These are phyloP conservation scores for Grammothele lineata DNA, from an alignment of 768 basidiomycete genomes.

Conservation along the genomic window DNA sequence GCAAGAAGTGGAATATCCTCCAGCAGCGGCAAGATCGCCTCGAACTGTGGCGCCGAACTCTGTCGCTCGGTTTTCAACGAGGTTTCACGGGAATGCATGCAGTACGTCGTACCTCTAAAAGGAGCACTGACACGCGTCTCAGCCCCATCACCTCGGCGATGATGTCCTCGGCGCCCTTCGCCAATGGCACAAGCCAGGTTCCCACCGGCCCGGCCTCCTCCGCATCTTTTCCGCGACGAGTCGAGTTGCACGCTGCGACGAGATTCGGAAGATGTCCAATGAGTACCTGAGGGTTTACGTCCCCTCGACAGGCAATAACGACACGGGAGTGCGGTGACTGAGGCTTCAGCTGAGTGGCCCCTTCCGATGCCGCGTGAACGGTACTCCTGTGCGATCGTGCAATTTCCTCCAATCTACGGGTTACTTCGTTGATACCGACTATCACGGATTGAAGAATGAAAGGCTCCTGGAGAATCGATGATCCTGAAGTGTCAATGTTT, in stretches of 20 bases:
- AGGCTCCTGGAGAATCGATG: not conserved
- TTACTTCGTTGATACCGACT: constrained; percentile 79
- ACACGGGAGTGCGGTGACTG: constrained; percentile 17
- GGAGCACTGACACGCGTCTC: constrained; percentile 61
- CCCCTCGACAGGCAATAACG: constrained; percentile 70
- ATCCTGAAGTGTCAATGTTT: too few relatives aligned
- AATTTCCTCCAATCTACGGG: constrained; percentile 64
- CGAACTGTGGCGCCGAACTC: constrained; percentile 38
- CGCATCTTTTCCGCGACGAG: constrained; percentile 2
- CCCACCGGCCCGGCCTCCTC: constrained; percentile 9
- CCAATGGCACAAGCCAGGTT: constrained; percentile 61
- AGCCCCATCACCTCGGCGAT: constrained; percentile 64
- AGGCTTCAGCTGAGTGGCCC: not conserved
- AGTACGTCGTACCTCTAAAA: constrained; percentile 52
- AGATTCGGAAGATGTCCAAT: constrained; percentile 75
- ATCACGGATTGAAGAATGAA: constrained; percentile 43
- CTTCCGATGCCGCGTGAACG: constrained; percentile 1
- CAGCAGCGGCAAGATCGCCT: constrained; percentile 32
- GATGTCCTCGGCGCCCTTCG: constrained; percentile 57
- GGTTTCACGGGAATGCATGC: not conserved
- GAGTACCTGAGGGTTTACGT: constrained; percentile 68
- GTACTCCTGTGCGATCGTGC: constrained; percentile 26
- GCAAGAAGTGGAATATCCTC: constrained; percentile 48
- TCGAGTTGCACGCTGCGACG: constrained; percentile 71
- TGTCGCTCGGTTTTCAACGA: constrained; percentile 12